Conservation (phyloP, 331 rosid species). For the Saraca asoca region DNA sequence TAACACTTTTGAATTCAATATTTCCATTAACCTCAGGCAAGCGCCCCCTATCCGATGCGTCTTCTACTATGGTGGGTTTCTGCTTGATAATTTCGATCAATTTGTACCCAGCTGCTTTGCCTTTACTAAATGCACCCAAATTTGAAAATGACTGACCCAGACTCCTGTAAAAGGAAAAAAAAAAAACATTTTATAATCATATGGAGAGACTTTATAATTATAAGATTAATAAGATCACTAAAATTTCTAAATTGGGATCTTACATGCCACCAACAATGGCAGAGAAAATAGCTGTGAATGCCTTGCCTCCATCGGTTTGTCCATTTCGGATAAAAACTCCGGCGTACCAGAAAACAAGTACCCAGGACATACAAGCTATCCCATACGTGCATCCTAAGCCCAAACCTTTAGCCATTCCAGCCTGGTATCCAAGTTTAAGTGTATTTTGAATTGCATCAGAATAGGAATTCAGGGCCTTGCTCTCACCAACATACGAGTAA, state of each 20-base stretch:
- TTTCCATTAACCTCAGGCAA: conserved; percentile 75
- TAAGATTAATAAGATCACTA: background rate
- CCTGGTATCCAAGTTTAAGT: conserved; percentile 92
- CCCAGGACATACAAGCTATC: conserved; percentile 99
- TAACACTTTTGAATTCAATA: conserved; percentile 82
- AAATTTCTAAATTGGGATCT: conserved; percentile 33
- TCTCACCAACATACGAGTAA: conserved; percentile 92
- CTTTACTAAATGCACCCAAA: conserved; percentile 96
- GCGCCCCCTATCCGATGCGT: conserved; percentile 66
- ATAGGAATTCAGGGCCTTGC: conserved; percentile 87
- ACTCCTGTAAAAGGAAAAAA: conserved; percentile 57
- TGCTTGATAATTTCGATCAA: conserved; percentile 92
- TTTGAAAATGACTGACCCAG: conserved; percentile 98
- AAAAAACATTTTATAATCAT: no score
- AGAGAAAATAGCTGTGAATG: conserved; percentile 96
- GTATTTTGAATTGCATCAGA: conserved; percentile 97
- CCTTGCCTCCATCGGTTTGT: conserved; percentile 94
- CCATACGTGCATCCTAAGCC: conserved; percentile 99
- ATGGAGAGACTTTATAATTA: no score
- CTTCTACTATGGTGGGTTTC: conserved; percentile 79
- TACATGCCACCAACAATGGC: conserved; percentile 99
- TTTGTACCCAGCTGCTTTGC: conserved; percentile 89
- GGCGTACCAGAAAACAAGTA: conserved; percentile 94
- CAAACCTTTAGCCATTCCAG: conserved; percentile 97
- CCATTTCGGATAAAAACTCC: conserved; percentile 95